These are phyloP conservation scores for Elongisporangium senticosum DNA, from an alignment of 352 stramenopile genomes.

Conservation along the genomic window DNA sequence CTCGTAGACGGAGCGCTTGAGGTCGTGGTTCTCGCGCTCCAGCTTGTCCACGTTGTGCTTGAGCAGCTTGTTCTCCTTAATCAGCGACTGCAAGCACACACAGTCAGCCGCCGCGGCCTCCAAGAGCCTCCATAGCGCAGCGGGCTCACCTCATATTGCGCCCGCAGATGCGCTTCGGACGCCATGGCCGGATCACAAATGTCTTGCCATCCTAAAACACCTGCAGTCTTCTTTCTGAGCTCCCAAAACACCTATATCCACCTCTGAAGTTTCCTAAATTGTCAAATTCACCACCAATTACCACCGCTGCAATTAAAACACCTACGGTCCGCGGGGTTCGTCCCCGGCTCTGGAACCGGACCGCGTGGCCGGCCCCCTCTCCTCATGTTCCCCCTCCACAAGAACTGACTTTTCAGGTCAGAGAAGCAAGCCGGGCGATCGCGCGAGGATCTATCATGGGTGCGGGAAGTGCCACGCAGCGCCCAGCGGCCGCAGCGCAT, in stretches of 20 bases:
- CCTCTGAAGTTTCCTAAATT: background rate
- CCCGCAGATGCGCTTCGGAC: slow-evolving; percentile 73
- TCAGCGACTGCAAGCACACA: slow-evolving; percentile 31
- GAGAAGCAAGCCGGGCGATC: background rate
- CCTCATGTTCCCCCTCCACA: background rate
- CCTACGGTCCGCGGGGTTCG: background rate
- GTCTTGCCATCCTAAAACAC: background rate
- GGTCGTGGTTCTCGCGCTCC: slow-evolving; percentile 85
- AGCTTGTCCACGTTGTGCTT: slow-evolving; percentile 79
- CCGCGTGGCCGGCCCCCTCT: background rate
- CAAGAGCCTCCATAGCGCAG: background rate
- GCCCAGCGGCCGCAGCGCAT: background rate
- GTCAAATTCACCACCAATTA: background rate
- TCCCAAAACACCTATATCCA: background rate
- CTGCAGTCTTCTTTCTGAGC: background rate
- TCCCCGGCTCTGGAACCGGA: background rate
- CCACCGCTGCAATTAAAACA: background rate
- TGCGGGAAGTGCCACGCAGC: background rate
- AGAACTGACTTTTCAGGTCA: background rate
- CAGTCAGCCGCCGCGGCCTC: background rate
- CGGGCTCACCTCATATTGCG: slow-evolving; percentile 70
- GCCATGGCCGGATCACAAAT: slow-evolving; percentile 33
- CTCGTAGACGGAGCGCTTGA: slow-evolving; percentile 89
- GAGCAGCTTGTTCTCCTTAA: slow-evolving; percentile 85
- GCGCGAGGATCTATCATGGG: background rate